A percentile compares a stretch with the other conserved stretches of the same genome.
Conservation (phyloP, 108 stramenopile species). For the Nannochloropsis salina region DNA sequence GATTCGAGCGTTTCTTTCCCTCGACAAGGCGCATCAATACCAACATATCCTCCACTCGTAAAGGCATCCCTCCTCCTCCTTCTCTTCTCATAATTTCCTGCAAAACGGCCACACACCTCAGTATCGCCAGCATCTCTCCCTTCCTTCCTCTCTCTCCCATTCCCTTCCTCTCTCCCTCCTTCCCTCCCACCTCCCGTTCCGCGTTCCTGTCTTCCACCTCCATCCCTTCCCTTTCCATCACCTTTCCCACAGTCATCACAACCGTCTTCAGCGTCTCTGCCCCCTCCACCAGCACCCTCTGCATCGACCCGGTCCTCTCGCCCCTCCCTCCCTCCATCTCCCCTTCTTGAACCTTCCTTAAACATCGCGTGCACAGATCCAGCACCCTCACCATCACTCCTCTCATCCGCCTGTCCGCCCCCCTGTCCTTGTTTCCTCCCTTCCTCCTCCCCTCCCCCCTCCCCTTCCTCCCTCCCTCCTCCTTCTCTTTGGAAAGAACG, state of each 20-base stretch:
- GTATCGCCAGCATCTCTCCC: not conserved
- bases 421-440: no score
- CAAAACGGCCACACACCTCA: not conserved
- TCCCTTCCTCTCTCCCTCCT: no score
- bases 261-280: not conserved
- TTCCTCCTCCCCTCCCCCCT: not conserved
- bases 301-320: conserved; percentile 1
- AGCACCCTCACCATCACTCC: no score
- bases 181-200: not conserved
- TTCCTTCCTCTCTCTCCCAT: not conserved
- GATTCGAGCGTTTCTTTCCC: not conserved
- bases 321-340: no score
- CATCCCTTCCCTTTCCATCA: not conserved
- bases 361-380: no score
- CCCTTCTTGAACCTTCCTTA: no score
- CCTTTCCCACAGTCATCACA: not conserved
- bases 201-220: not conserved
- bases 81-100: not conserved
- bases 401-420: no score
- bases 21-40: not conserved
- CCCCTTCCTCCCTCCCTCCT: conserved; percentile 10
- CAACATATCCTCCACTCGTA: no score
- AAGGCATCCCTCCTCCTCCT: not conserved
- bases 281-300: not conserved
- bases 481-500: not conserved